A percentile compares a stretch with the other conserved stretches of the same genome.
These are phyloP conservation scores for Leccinum obscurum DNA, from an alignment of 768 basidiomycete genomes.

Conservation along the genomic window DNA sequence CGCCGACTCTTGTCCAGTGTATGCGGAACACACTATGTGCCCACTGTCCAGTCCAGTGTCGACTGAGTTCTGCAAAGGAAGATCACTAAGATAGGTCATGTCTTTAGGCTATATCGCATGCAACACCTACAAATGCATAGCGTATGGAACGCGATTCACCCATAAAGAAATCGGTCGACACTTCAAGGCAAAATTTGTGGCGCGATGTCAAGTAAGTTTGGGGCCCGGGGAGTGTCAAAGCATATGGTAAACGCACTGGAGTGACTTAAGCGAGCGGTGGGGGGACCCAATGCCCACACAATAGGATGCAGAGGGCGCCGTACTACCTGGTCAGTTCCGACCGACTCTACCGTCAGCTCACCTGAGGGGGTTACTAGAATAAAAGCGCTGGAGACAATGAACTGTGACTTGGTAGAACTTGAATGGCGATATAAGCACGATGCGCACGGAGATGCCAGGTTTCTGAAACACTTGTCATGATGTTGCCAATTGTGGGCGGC, in stretches of 20 bases:
- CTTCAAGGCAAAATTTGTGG: conserved; percentile 24
- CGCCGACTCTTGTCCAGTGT: conserved; percentile 12
- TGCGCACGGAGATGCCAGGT: neutral
- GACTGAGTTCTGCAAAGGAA: neutral
- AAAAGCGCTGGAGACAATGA: neutral
- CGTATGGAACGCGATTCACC: conserved; percentile 10
- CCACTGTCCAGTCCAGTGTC: neutral
- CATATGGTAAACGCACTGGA: conserved; percentile 13
- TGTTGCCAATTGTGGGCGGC: conserved; percentile 20
- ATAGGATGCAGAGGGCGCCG: neutral
- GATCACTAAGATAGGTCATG: conserved; percentile 1
- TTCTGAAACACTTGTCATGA: neutral
- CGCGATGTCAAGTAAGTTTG: conserved; percentile 7
- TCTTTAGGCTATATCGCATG: neutral
- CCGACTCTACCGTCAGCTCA: neutral
- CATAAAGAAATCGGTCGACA: conserved; percentile 4
- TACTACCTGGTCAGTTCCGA: conserved; percentile 2
- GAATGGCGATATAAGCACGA: neutral
- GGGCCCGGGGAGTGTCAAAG: no score
- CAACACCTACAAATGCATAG: conserved; percentile 4
- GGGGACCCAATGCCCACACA: conserved; percentile 3
- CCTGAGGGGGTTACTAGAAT: neutral
- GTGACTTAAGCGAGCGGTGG: conserved; percentile 2
- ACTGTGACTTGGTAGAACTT: neutral
- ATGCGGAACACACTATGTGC: conserved; percentile 3